Percentiles rank a stretch among this genome's conserved stretches.
phyloP scores from a whole-genome alignment of 163 green algal species.

The Smithsoniella earleae region DNA sequence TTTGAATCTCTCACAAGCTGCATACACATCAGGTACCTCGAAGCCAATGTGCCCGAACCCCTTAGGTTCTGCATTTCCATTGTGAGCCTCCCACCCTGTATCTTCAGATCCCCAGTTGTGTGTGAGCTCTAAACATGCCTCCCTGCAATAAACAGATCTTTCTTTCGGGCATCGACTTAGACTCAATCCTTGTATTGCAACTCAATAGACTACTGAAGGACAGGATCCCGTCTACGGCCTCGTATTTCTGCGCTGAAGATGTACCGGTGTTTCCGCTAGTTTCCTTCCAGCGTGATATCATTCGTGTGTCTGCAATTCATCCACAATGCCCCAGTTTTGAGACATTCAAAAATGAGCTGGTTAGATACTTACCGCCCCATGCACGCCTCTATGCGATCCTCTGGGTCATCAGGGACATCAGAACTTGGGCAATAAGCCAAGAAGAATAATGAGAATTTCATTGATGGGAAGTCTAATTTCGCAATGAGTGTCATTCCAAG shows the following conservation, averaged over 20 bases:
- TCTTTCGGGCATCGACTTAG: too few species aligned
- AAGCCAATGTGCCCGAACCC: conserved; percentile 88
- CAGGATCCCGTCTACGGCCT: too few species aligned
- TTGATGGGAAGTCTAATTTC: conserved; percentile 79
- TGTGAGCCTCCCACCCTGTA: conserved; percentile 45
- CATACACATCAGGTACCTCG: conserved; percentile 66
- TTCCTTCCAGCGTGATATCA: too few species aligned
- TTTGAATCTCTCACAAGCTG: conserved; percentile 83
- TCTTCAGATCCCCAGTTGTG: conserved; percentile 46
- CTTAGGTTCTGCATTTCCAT: conserved; percentile 72
- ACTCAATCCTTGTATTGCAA: too few species aligned
- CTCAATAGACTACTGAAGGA: too few species aligned
- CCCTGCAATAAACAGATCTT: too few species aligned
- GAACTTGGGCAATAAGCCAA: conserved; percentile 49
- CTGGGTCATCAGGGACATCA: conserved; percentile 58
- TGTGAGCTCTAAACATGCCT: conserved; percentile 74
- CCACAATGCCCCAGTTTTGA: too few species aligned
- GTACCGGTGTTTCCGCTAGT: too few species aligned
- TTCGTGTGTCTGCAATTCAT: too few species aligned
- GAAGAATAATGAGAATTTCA: conserved; percentile 81
- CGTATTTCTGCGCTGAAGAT: too few species aligned
- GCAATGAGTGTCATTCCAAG: conserved; percentile 76
- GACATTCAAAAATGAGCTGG: too few species aligned
- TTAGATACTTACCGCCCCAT: not conserved
- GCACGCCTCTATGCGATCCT: conserved; percentile 35